Base-by-base conservation (phyloP, 306 rosid species). In the Malus fusca region DNA sequence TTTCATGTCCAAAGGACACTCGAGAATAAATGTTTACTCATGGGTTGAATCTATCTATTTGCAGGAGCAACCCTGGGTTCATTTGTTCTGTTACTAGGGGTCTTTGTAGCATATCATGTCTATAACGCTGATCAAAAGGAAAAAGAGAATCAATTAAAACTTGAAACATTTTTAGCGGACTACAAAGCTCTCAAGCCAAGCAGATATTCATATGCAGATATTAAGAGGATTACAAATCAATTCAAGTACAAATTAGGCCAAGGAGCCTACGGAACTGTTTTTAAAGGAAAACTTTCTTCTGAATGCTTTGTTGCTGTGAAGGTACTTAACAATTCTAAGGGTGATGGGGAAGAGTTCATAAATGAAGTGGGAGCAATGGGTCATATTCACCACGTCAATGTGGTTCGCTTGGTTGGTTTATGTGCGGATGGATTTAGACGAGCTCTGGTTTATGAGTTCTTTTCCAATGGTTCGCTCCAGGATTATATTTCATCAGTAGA, bases 131-230 rank as follows among this genome's bases (percentile, higher is more conserved):
- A 65, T 55, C 75, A n/a, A 51, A 11, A 48, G 64, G 35, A 37
- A 28, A 82, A 80, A 21, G 72, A 66, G 40, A 67, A 77, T 63
- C 72, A 37, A 46, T 77, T 76, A 6, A 86, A 64, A 10, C 37
- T 79, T n/a, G 80, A 81, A 70, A 86, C 19, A 0, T 84, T 86
- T 74, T 66, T 84, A 19, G 52, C 77, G 60, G 90, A 84, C 33
- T 86, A 86, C 8, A 75, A 33, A 66, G 75, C 81, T 72, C 82
- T 75, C 31, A 86, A 78, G 55, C 87, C 87, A 21, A 75, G 83
- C 0, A 26, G 26, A 26, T 26, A 26, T 26, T 26, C 26, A 26
- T 26, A 26, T 26, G 26, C 26, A 14, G 81, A 81, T 68, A 75
- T 85, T 17, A 81, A 79, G 61, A 68, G 82, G 75, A 85, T 85